These are phyloP conservation scores for Elsinoe batatas DNA, from an alignment of 2,329 filamentous ascomycete genomes.

Conservation along the genomic window DNA sequence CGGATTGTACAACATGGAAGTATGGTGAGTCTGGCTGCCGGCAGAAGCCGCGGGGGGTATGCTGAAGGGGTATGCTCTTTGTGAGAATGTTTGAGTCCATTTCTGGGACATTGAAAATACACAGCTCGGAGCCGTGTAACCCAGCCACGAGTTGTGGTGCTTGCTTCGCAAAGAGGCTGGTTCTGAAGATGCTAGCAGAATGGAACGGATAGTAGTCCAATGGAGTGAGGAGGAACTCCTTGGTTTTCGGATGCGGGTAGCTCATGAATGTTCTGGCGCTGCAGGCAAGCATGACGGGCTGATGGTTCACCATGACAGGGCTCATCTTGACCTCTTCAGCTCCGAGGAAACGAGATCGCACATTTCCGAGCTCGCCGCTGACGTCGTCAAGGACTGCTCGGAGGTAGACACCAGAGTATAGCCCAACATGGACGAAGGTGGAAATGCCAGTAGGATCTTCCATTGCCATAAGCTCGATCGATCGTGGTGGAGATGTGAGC, in stretches of 20 bases:
- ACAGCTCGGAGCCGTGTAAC: constrained; percentile 53
- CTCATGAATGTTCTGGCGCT: constrained; percentile 95
- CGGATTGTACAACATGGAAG: constrained; percentile 90
- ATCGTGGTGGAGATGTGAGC: constrained; percentile 17
- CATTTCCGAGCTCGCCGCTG: constrained; percentile 91
- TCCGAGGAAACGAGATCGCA: constrained; percentile 85
- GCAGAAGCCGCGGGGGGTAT: constrained; percentile 80
- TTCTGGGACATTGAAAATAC: constrained; percentile 17
- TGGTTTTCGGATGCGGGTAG: constrained; percentile 79
- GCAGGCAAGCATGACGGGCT: constrained; percentile 76
- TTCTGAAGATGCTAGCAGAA: constrained; percentile 89
- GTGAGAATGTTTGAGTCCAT: constrained; percentile 17
- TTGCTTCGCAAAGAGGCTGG: constrained; percentile 51
- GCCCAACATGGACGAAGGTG: constrained; percentile 86
- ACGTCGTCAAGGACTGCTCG: constrained; percentile 90
- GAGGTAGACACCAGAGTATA: constrained; percentile 92
- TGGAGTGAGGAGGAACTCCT: constrained; percentile 84
- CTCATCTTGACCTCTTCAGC: constrained; percentile 84
- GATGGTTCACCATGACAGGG: constrained; percentile 76
- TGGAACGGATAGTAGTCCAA: constrained; percentile 80
- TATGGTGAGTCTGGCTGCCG: constrained; percentile 79
- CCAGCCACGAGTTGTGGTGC: constrained; percentile 90
- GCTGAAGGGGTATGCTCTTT: constrained; percentile 56
- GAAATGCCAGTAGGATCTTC: constrained; percentile 83
- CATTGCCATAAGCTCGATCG: constrained; percentile 85